These are phyloP conservation scores for Tylopilus orsonianus DNA, from an alignment of 1,284 basidiomycete species.

Conservation along the genomic window DNA sequence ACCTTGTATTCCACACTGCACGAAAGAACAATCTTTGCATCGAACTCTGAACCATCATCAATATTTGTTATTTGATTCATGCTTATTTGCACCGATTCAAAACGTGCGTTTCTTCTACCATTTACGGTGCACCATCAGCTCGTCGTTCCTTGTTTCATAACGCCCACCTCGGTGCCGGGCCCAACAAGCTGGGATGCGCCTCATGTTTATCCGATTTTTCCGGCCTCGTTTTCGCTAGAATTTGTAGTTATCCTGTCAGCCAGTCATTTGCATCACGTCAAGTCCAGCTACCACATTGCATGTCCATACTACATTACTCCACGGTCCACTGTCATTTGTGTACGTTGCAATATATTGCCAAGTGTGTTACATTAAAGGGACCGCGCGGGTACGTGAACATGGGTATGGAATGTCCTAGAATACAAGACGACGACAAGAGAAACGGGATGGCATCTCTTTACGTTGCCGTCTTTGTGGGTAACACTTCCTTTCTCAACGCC, in stretches of 20 bases:
- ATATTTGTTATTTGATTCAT: slow-evolving; percentile 35
- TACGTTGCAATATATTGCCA: slow-evolving; percentile 31
- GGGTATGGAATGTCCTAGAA: slow-evolving; percentile 23
- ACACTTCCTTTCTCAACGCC: slow-evolving; percentile 22
- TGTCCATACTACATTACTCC: slow-evolving; percentile 26
- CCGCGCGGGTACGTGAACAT: slow-evolving; percentile 8
- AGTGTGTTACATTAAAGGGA: slow-evolving; percentile 20
- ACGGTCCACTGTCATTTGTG: slow-evolving; percentile 32
- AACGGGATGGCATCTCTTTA: slow-evolving; percentile 10
- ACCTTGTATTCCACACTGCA: slow-evolving; percentile 24
- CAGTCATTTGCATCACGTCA: slow-evolving; percentile 27
- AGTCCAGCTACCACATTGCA: slow-evolving; percentile 26
- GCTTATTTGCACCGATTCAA: slow-evolving; percentile 36
- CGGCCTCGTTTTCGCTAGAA: slow-evolving; percentile 22
- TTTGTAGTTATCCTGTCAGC: slow-evolving; percentile 27
- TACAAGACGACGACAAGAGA: slow-evolving; percentile 20
- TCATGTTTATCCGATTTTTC: slow-evolving; percentile 25
- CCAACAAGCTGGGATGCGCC: slow-evolving; percentile 31
- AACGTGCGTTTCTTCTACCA: slow-evolving; percentile 26
- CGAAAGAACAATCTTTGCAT: slow-evolving; percentile 36
- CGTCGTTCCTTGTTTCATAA: slow-evolving; percentile 24
- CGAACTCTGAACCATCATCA: slow-evolving; percentile 32
- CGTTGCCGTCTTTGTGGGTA: slow-evolving; percentile 17
- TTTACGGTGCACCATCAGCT: slow-evolving; percentile 32
- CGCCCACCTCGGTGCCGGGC: slow-evolving; percentile 18